Percentiles rank a stretch among this genome's conserved stretches.
phyloP scores from a whole-genome alignment of 768 basidiomycete genomes.

The Ramaria rubella region DNA sequence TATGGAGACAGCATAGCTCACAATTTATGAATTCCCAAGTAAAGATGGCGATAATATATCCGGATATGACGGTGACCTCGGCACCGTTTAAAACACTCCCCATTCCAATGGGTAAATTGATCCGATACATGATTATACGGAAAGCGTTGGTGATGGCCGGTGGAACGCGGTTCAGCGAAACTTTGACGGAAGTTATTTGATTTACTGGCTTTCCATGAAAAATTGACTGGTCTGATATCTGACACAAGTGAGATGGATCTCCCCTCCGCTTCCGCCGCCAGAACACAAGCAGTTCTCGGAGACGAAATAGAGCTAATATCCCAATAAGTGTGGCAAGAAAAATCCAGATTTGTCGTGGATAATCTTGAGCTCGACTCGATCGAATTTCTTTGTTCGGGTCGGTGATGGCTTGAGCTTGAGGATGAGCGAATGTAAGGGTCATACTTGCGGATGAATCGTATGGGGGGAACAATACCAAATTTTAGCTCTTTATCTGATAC shows the following conservation, averaged over 20 bases:
- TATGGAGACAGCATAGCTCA: constrained; percentile 22
- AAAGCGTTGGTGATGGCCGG: constrained; percentile 29
- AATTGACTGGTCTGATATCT: no score
- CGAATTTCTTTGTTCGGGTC: background rate
- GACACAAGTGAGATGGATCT: no score
- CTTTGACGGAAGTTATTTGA: background rate
- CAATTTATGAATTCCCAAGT: constrained; percentile 40
- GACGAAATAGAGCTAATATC: constrained; percentile 32
- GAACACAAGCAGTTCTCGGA: constrained; percentile 5
- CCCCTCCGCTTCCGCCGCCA: no score
- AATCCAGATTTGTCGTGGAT: constrained; percentile 39
- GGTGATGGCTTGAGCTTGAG: no score
- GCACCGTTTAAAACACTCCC: constrained; percentile 12
- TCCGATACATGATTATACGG: constrained; percentile 33
- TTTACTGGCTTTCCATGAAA: background rate
- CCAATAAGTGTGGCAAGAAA: constrained; percentile 37
- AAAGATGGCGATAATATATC: constrained; percentile 41
- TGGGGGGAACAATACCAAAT: no score
- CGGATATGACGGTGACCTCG: constrained; percentile 41
- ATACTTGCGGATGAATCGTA: no score
- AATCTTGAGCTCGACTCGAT: constrained; percentile 17
- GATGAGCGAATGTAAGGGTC: no score
- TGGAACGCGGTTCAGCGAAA: constrained; percentile 11
- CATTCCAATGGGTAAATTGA: constrained; percentile 25
- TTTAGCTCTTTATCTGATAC: no score